These are phyloP conservation scores for Brassica rapa DNA, from an alignment of 345 rosid genomes.

Conservation along the genomic window DNA sequence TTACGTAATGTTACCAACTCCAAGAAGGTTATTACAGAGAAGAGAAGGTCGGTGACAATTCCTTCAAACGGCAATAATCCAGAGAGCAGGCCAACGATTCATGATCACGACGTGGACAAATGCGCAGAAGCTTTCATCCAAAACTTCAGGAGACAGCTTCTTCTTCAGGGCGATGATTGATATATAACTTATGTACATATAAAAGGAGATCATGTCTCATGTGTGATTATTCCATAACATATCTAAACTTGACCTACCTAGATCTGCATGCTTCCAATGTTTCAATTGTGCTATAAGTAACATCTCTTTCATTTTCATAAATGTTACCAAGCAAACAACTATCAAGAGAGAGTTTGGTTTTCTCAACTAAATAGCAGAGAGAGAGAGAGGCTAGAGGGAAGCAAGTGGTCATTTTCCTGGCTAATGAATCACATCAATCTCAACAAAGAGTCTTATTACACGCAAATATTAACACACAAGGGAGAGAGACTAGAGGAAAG, in stretches of 20 bases:
- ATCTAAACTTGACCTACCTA: background rate
- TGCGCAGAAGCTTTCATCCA: slow-evolving; percentile 40
- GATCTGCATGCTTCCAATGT: background rate
- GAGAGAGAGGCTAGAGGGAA: background rate
- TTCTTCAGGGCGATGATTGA: slow-evolving; percentile 30
- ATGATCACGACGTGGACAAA: slow-evolving; percentile 30
- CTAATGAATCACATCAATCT: background rate
- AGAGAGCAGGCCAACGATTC: slow-evolving; percentile 17
- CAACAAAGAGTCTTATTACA: background rate
- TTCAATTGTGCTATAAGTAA: slow-evolving; percentile 3
- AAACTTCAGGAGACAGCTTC: slow-evolving; percentile 39
- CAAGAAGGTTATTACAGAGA: slow-evolving; percentile 25
- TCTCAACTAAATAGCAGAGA: background rate
- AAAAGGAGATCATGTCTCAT: background rate
- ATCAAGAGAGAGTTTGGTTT: slow-evolving; percentile 13
- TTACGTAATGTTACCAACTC: slow-evolving; percentile 16
- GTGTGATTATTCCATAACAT: background rate
- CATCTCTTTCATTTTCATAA: background rate
- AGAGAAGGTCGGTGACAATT: slow-evolving; percentile 12
- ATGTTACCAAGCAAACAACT: background rate
- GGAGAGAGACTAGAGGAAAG: slow-evolving; percentile 1
- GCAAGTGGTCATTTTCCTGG: background rate
- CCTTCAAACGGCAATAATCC: background rate
- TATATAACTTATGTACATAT: background rate
- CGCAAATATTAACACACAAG: background rate